phyloP scores from a whole-genome alignment of 768 basidiomycete species.

The Serendipita sp. region DNA sequence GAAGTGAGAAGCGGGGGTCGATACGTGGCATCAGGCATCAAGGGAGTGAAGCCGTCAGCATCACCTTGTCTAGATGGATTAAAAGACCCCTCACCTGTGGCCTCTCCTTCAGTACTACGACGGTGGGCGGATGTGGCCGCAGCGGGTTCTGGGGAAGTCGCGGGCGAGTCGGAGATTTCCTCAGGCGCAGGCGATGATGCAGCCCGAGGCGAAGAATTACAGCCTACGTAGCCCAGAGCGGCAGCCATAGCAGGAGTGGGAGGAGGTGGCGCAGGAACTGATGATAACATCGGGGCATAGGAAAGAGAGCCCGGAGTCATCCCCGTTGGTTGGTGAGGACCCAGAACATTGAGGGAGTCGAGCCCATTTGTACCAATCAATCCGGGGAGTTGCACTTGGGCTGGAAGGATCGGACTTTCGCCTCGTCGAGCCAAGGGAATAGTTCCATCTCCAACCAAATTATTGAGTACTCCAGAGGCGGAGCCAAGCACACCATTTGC shows the following conservation, averaged over 20 bases:
- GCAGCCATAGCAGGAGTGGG: not conserved
- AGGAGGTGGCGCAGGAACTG: not conserved
- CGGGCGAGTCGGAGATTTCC: not conserved
- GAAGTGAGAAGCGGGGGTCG: not conserved
- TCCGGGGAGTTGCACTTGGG: not conserved
- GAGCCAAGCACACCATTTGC: not conserved
- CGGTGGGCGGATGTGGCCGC: not conserved
- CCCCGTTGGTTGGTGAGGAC: too few relatives aligned
- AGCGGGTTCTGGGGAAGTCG: not conserved
- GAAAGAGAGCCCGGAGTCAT: not conserved
- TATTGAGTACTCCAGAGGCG: not conserved
- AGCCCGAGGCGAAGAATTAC: not conserved
- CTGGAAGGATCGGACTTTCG: not conserved
- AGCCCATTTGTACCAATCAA: not conserved
- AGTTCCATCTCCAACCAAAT: not conserved
- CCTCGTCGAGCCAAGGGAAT: not conserved
- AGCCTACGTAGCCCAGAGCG: not conserved
- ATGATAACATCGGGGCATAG: not conserved
- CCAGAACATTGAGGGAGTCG: not conserved
- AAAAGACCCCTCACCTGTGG: not conserved
- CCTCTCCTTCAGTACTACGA: not conserved
- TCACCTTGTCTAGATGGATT: not conserved
- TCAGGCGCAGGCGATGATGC: not conserved
- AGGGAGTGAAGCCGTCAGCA: not conserved
- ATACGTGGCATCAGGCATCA: not conserved